Conservation (phyloP, 2,329 filamentous ascomycete species). For the Aotearoamyces nothofagi region DNA sequence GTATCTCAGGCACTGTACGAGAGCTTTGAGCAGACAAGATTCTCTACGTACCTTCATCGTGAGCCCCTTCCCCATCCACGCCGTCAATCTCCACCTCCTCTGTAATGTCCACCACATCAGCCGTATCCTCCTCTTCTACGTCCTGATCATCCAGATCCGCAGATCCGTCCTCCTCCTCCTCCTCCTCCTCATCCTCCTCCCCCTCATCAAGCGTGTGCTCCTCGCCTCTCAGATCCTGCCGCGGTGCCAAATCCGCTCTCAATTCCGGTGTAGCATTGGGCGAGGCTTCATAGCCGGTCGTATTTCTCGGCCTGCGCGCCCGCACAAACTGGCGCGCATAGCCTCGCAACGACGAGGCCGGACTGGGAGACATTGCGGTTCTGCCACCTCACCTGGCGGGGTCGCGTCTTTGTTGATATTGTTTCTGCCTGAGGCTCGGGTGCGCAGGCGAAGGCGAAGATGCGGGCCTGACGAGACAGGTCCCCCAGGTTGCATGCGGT, state of each 20-base stretch:
- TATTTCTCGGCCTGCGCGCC: not conserved
- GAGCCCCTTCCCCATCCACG: conserved; percentile 21
- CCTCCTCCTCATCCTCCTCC: conserved; percentile 6
- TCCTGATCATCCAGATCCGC: conserved; percentile 9
- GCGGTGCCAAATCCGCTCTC: no score
- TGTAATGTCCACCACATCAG: conserved; percentile 16
- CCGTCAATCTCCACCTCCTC: conserved; percentile 20
- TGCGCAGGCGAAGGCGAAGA: not conserved
- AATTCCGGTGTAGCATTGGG: no score
- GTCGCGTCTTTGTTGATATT: no score
- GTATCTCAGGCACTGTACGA: conserved; percentile 1
- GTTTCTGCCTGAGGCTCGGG: not conserved
- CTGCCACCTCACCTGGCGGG: no score
- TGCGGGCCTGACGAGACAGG: not conserved
- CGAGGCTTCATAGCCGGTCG: not conserved
- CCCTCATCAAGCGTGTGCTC: conserved; percentile 3
- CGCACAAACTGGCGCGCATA: not conserved
- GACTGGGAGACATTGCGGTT: not conserved
- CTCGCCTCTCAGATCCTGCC: no score
- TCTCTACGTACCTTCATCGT: conserved; percentile 14
- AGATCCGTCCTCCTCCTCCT: conserved; percentile 8
- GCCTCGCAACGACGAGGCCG: not conserved
- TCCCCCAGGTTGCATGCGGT: not conserved
- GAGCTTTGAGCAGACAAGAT: conserved; percentile 1
- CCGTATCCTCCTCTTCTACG: conserved; percentile 10